phyloP scores from a whole-genome alignment of 1,139 yeast species.

The Sugiyamaella sp. region DNA sequence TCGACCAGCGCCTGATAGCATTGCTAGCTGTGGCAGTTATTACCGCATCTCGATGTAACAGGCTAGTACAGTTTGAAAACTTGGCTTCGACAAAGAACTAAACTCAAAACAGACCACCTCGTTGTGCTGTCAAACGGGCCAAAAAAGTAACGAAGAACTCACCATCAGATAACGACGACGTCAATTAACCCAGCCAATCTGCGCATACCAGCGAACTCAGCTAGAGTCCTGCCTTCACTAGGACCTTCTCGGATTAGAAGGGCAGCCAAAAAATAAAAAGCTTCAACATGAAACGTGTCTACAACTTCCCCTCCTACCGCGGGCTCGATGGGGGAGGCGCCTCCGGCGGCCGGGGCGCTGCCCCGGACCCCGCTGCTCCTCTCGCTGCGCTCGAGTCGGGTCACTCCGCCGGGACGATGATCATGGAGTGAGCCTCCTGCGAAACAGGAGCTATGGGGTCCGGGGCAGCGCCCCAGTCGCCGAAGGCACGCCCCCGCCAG shows the following conservation, averaged over 20 bases:
- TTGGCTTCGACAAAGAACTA: constrained; percentile 2
- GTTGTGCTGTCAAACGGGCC: background rate
- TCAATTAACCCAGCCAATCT: background rate
- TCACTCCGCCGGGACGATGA: no score
- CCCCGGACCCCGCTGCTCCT: background rate
- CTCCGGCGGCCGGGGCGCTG: background rate
- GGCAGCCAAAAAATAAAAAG: no score
- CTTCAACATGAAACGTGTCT: no score
- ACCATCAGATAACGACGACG: no score
- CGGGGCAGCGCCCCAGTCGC: background rate
- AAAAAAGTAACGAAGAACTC: background rate
- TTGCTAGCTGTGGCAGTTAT: background rate
- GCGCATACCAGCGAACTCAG: background rate
- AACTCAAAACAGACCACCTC: background rate
- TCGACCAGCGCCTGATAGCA: no score
- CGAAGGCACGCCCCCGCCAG: background rate
- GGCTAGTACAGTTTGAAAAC: background rate
- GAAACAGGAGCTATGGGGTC: background rate
- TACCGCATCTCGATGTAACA: background rate
- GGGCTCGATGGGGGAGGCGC: no score
- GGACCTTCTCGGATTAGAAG: no score
- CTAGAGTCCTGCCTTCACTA: no score
- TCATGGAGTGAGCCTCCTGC: no score
- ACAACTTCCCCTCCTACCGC: no score
- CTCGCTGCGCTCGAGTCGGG: background rate